Evolutionary conservation across 208 protist genomes (phyloP).

Genomic region (Trypanosoma avium): DNA sequence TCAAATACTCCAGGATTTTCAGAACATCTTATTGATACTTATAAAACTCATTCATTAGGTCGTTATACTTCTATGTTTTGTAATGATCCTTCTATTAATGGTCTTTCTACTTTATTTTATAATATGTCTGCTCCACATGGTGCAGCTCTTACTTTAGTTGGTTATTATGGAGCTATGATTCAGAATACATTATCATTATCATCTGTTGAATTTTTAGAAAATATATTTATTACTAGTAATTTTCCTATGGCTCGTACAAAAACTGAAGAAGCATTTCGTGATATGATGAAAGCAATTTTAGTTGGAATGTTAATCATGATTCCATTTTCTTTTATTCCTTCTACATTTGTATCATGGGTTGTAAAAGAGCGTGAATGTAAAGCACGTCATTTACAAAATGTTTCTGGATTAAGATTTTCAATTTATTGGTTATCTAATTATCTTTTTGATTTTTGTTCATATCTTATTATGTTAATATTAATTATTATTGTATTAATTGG

Average conservation of each 20-base stretch:
- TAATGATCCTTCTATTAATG: slow-evolving; percentile 24
- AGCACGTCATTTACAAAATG: slow-evolving; percentile 72
- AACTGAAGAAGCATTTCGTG: slow-evolving; percentile 18
- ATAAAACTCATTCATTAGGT: slow-evolving; percentile 36
- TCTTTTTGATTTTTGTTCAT: slow-evolving; percentile 67
- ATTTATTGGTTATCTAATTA: slow-evolving; percentile 82
- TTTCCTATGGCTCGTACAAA: slow-evolving; percentile 41
- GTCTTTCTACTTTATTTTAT: slow-evolving; percentile 37
- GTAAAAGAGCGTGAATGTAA: slow-evolving; percentile 83
- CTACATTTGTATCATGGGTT: slow-evolving; percentile 68
- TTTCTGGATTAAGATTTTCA: slow-evolving; percentile 64
- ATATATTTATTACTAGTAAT: slow-evolving; percentile 23
- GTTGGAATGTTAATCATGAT: slow-evolving; percentile 65
- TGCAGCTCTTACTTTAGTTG: slow-evolving; percentile 28
- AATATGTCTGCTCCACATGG: slow-evolving; percentile 55
- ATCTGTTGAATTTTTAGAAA: not conserved
- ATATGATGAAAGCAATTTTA: slow-evolving; percentile 47
- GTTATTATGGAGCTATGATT: slow-evolving; percentile 46
- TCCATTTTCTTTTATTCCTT: slow-evolving; percentile 69
- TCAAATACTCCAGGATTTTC: slow-evolving; percentile 27
- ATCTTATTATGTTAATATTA: slow-evolving; percentile 59
- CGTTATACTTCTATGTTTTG: slow-evolving; percentile 54
- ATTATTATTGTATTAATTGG: slow-evolving; percentile 57
- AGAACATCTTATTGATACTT: slow-evolving; percentile 35
- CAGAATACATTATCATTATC: not conserved